phyloP scores from a whole-genome alignment of 805 yeast genomes.

The Saccharomyces paradoxus region DNA sequence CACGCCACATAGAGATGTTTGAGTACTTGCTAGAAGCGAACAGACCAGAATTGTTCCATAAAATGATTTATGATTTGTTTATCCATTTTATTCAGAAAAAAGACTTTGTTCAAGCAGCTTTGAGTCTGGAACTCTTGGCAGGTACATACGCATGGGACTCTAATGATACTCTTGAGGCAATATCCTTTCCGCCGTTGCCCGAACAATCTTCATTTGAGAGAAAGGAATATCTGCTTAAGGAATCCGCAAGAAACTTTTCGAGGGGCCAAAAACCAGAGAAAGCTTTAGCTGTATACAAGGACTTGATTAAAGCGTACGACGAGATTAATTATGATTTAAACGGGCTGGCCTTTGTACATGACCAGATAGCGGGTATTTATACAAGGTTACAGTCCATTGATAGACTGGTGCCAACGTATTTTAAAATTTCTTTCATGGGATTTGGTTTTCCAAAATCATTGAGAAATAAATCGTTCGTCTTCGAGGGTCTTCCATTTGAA shows the following conservation, averaged over 20 bases:
- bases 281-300: constrained; percentile 72
- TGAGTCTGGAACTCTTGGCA: constrained; percentile 70
- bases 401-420: constrained; percentile 67
- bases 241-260: constrained; percentile 61
- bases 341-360: constrained; percentile 66
- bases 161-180: constrained; percentile 45
- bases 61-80: constrained; percentile 69
- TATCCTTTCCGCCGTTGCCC: constrained; percentile 65
- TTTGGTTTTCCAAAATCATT: constrained; percentile 74
- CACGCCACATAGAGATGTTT: constrained; percentile 67
- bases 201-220: constrained; percentile 73
- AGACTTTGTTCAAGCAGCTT: constrained; percentile 74
- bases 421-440: constrained; percentile 74
- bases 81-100: constrained; percentile 51
- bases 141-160: constrained; percentile 69
- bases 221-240: constrained; percentile 61
- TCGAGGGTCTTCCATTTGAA: constrained; percentile 82
- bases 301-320: constrained; percentile 66
- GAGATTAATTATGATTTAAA: constrained; percentile 64
- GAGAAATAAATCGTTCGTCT: constrained; percentile 68
- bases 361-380: constrained; percentile 60
- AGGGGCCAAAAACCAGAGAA: constrained; percentile 70
- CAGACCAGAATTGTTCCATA: constrained; percentile 70
- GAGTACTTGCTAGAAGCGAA: constrained; percentile 70
- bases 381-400: constrained; percentile 58